Base-by-base conservation (phyloP, 2,329 filamentous ascomycete species). In the Pleurostoma richardsiae region DNA sequence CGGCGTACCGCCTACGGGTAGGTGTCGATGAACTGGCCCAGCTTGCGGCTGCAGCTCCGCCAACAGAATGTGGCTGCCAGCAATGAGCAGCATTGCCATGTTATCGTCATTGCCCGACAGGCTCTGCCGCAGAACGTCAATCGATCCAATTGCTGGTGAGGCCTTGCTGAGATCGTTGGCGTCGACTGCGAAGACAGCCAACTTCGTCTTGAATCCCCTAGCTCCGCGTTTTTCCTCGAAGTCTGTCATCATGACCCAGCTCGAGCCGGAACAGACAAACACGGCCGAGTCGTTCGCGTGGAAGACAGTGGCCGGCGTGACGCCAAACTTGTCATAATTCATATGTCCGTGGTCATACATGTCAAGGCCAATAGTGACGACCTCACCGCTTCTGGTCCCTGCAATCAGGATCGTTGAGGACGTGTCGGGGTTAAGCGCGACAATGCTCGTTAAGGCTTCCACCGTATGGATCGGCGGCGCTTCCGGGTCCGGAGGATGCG, bases 371-470 rank as follows among this genome's bases (percentile, higher is more conserved):
- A 77, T 45, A 0, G 66, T 75, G 29, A 77, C 57, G 2, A 81
- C 58, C 33, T 77, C 69, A 2, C 79, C 79, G 47, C 73, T 74
- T 44, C 76, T 69, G 29, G 75, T 79, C 6, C 79, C 79, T 6
- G 69, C 56, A 4, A 72, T 56, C 2, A 80, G 43, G 10, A 65
- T 56, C 1, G 60, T 54, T 5, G 55, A 57, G 10, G 58, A 49
- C 2, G 44, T 39, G 3, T 50, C 52, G 44, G 66, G 58, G 3
- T 57, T 54, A 6, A 69, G 53, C 39, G 57, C 49, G 30, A 65
- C 63, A 33, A 80, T 65, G 45, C 72, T 77, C 6, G 71, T 78
- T 26, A 78, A 59, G 2, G 74, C 63, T 47, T 77, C 73, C 11
- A 65, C 47, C 2, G 43, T 26, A 27, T 4, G 54, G 39, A 5